phyloP scores from a whole-genome alignment of 306 rosid genomes.

The Glycine latifolia region DNA sequence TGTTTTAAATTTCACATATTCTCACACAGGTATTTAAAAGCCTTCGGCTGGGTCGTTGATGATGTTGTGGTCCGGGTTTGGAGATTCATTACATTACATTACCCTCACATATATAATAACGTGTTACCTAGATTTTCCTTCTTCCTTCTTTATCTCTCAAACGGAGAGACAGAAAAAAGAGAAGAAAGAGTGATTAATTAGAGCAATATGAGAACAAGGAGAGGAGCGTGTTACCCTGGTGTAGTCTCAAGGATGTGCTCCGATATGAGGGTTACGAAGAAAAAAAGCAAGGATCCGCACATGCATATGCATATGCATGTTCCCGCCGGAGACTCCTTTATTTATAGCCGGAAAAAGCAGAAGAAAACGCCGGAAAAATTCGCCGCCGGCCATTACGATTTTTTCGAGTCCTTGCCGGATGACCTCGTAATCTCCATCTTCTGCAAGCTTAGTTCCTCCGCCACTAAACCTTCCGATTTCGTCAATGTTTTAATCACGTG shows the following conservation, averaged over 20 bases:
- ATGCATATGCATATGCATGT: background rate
- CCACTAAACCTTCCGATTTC: slow-evolving; percentile 74
- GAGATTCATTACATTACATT: slow-evolving; percentile 12
- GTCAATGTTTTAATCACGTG: slow-evolving; percentile 76
- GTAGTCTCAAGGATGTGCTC: slow-evolving; percentile 41
- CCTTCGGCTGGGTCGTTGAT: slow-evolving; percentile 61
- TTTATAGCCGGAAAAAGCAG: slow-evolving; percentile 56
- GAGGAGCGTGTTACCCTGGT: slow-evolving; percentile 69
- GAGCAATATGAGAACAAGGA: slow-evolving; percentile 78
- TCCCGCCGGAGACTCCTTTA: background rate
- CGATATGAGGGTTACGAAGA: slow-evolving; percentile 21
- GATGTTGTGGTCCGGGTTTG: slow-evolving; percentile 51
- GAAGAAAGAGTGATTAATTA: background rate
- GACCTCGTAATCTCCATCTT: slow-evolving; percentile 81
- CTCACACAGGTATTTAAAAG: slow-evolving; percentile 13
- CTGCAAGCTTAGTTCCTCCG: slow-evolving; percentile 68
- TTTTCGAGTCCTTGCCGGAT: slow-evolving; percentile 81
- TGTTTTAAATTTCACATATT: background rate
- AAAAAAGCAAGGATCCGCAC: slow-evolving; percentile 47
- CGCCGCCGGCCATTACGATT: slow-evolving; percentile 40
- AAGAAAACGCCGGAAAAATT: slow-evolving; percentile 40
- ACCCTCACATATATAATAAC: slow-evolving; percentile 54
- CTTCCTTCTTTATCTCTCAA: slow-evolving; percentile 39
- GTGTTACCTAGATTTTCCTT: slow-evolving; percentile 10
- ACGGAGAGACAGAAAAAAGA: background rate